phyloP scores from a whole-genome alignment of 139 green algal species.

The Gonium pectorale region DNA sequence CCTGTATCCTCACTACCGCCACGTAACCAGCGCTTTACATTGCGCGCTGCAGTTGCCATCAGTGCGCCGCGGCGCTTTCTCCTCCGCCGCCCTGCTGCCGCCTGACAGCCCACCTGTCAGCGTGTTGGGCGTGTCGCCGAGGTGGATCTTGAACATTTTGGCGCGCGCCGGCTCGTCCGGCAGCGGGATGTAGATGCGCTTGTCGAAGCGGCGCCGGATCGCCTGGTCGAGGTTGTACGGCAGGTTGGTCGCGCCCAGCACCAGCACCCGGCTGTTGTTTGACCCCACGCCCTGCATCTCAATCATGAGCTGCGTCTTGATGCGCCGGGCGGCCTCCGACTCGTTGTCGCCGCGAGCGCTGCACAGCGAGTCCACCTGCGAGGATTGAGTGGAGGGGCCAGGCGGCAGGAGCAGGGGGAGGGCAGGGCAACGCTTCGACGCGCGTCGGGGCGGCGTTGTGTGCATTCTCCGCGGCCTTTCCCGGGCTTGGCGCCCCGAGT shows the following conservation, averaged over 20 bases:
- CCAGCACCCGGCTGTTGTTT: slow-evolving; percentile 82
- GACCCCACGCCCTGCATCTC: slow-evolving; percentile 90
- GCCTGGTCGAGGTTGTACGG: slow-evolving; percentile 94
- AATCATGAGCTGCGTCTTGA: slow-evolving; percentile 99
- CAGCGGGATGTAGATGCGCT: slow-evolving; percentile 99
- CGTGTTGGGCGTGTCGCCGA: slow-evolving; percentile 93
- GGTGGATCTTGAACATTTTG: slow-evolving; percentile 97
- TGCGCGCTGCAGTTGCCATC: too few species aligned
- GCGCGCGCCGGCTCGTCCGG: slow-evolving; percentile 90
- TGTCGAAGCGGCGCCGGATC: slow-evolving; percentile 86
- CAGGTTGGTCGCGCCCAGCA: slow-evolving; percentile 97
- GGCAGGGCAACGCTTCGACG: too few species aligned
- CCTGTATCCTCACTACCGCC: too few species aligned
- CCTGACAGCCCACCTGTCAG: slow-evolving; percentile 70
- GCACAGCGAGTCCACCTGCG: slow-evolving; percentile 90
- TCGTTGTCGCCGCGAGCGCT: slow-evolving; percentile 91
- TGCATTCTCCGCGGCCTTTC: too few species aligned
- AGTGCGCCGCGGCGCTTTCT: too few species aligned
- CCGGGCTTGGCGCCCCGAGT: too few species aligned
- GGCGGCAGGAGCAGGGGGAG: too few species aligned
- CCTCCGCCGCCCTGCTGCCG: background rate
- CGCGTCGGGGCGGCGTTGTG: too few species aligned
- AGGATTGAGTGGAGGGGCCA: background rate
- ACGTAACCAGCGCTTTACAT: too few species aligned
- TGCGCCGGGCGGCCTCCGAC: slow-evolving; percentile 94